These are phyloP conservation scores for Rhodotorula graminis DNA, from an alignment of 768 basidiomycete species.

Conservation along the genomic window DNA sequence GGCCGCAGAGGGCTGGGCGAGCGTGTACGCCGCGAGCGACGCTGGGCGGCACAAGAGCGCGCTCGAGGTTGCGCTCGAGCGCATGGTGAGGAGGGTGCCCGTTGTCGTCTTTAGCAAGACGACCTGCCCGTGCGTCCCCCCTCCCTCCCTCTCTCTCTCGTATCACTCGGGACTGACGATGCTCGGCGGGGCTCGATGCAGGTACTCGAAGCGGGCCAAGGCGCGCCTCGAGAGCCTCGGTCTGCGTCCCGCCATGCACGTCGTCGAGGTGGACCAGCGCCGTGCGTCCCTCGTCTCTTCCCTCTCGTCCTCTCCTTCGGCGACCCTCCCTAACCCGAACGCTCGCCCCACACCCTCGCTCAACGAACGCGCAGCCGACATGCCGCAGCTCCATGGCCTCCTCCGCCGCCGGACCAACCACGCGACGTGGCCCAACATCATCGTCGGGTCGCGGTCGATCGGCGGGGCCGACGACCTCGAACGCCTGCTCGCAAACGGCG, in stretches of 20 bases:
- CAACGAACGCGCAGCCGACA: constrained; percentile 24
- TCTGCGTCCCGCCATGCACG: background rate
- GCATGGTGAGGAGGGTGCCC: constrained; percentile 9
- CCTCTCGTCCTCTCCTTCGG: background rate
- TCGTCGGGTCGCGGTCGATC: constrained; percentile 21
- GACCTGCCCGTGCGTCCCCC: constrained; percentile 19
- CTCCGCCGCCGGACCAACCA: constrained; percentile 11
- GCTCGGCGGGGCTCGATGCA: background rate
- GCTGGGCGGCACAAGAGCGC: constrained; percentile 17
- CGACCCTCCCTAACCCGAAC: background rate
- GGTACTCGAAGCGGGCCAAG: constrained; percentile 24
- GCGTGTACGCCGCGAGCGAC: constrained; percentile 10
- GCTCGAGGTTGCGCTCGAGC: constrained; percentile 24
- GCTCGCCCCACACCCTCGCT: background rate
- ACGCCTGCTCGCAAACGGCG: background rate
- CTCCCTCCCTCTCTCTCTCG: background rate
- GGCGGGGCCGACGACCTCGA: constrained; percentile 29
- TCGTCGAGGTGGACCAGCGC: constrained; percentile 22
- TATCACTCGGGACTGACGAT: background rate
- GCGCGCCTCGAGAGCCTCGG: background rate
- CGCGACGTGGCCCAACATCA: constrained; percentile 30
- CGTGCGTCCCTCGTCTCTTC: background rate
- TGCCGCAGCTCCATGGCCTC: constrained; percentile 7
- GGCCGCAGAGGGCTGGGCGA: constrained; percentile 18
- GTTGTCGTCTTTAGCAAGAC: constrained; percentile 30